Conservation (phyloP, 345 rosid species). For the Bruguiera gymnorhiza region DNA sequence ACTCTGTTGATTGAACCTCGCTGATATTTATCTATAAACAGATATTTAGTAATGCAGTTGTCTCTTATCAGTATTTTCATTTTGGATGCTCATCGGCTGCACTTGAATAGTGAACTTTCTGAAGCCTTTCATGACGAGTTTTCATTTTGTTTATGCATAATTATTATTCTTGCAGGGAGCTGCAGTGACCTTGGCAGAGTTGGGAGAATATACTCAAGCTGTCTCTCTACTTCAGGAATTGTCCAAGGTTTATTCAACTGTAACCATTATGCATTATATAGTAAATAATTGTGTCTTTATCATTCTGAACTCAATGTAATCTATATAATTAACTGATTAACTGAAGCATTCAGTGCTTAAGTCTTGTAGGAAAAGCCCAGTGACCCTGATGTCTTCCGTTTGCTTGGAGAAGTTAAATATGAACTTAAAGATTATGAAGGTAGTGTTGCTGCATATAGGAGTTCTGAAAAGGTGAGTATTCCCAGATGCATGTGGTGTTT, state of each 20-base stretch:
- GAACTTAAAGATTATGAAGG: slow-evolving; percentile 88
- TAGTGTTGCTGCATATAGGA: slow-evolving; percentile 74
- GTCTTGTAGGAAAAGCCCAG: slow-evolving; percentile 63
- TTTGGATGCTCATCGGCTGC: no score
- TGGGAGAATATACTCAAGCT: slow-evolving; percentile 77
- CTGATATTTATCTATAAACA: no score
- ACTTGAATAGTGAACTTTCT: no score
- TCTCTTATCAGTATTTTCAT: no score
- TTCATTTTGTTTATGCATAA: background rate
- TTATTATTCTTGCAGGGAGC: slow-evolving; percentile 60
- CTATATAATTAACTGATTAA: slow-evolving; percentile 22
- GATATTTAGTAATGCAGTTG: no score
- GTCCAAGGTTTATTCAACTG: slow-evolving; percentile 58
- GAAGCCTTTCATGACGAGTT: no score
- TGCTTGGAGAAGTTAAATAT: slow-evolving; percentile 91
- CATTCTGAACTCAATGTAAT: slow-evolving; percentile 8
- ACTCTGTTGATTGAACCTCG: no score
- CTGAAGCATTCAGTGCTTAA: slow-evolving; percentile 17
- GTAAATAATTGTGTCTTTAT: slow-evolving; percentile 2
- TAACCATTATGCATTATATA: slow-evolving; percentile 6
- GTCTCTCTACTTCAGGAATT: slow-evolving; percentile 65
- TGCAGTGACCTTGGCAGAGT: slow-evolving; percentile 74
- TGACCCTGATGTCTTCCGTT: slow-evolving; percentile 76
- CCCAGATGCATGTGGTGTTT: background rate
- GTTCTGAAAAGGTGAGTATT: slow-evolving; percentile 52